A percentile compares a stretch with the other conserved stretches of the same genome.
Conservation (phyloP, 805 yeast genomes). For the Starmera pachycereana region DNA sequence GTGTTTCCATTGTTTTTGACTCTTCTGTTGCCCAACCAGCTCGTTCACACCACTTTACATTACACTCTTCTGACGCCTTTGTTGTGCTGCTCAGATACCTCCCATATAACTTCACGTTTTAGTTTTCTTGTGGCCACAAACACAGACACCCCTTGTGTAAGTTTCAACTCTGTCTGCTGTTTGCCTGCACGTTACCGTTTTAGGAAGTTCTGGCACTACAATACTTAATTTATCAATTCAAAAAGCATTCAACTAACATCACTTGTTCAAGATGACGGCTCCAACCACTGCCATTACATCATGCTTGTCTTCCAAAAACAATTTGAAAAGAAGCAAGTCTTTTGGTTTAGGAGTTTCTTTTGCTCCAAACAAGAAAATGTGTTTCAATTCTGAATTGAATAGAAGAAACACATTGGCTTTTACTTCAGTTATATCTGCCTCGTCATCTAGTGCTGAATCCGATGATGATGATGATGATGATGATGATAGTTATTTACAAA, state of each 20-base stretch:
- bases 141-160: neutral
- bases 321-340: conserved; percentile 14
- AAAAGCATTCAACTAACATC: too few species aligned
- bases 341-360: conserved; percentile 9
- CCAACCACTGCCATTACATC: neutral
- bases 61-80: conserved; percentile 18
- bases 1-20: neutral
- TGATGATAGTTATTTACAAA: conserved; percentile 12
- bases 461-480: conserved; percentile 12
- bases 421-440: conserved; percentile 11
- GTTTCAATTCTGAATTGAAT: conserved; percentile 10
- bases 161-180: too few species aligned
- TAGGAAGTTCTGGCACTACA: too few species aligned
- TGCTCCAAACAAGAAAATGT: conserved; percentile 15
- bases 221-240: too few species aligned
- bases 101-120: neutral
- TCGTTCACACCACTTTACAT: neutral
- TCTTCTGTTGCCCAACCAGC: neutral
- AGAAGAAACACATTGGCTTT: conserved; percentile 9
- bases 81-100: conserved; percentile 18
- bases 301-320: conserved; percentile 1
- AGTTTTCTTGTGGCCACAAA: neutral
- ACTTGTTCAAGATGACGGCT: neutral
- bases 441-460: conserved; percentile 8
- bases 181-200: too few species aligned